Base-by-base conservation (phyloP, 2,329 filamentous ascomycete species). In the Blumeria hordei region DNA sequence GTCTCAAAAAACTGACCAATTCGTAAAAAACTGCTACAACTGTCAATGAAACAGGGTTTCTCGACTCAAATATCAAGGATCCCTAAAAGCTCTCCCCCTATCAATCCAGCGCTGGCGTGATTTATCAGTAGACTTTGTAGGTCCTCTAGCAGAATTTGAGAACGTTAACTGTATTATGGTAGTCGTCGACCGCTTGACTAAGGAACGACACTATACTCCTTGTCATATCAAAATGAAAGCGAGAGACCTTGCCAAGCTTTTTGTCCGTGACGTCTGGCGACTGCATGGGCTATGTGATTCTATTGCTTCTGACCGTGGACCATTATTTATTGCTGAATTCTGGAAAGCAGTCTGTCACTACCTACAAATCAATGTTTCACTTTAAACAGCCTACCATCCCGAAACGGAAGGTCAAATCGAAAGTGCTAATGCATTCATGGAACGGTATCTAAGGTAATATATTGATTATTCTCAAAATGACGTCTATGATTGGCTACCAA, bases 401-500 rank as follows among this genome's bases (percentile, higher is more conserved):
- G 33, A 60, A 54, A 58, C 59, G 3, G 58, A 61, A 41, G 49
- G 59, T 9, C 51, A 58, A 4, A 60, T 56, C 6, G 54, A 60
- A 49, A 41, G 33, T 0, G 16, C 54, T 2, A 61, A 61, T 21
- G 39, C 53, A 35, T 55, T 45, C 6, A 18, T 41, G 12, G 56
- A 59, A 55, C 32, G 43, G 11, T 57, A 57, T 33, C 39, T 61
- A 10, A 53, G 55, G 0, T 5, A 36, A 4, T 61, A 55, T 16
- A 37, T 58, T 11, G 49, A 53, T 45, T 60, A 57, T 39, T 14
- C 58, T 21, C 55, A 60, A 37, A 55, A 59, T 34, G 41, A 61
- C 32, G 60, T 52, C 55, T 43, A 6, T 3, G 33, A 55, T 28
- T 55, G 36, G 35, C 54, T 61, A 12, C 57, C 57, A 8, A 10